Conservation (phyloP, 2,329 filamentous ascomycete genomes). For the Clonostachys chloroleuca region DNA sequence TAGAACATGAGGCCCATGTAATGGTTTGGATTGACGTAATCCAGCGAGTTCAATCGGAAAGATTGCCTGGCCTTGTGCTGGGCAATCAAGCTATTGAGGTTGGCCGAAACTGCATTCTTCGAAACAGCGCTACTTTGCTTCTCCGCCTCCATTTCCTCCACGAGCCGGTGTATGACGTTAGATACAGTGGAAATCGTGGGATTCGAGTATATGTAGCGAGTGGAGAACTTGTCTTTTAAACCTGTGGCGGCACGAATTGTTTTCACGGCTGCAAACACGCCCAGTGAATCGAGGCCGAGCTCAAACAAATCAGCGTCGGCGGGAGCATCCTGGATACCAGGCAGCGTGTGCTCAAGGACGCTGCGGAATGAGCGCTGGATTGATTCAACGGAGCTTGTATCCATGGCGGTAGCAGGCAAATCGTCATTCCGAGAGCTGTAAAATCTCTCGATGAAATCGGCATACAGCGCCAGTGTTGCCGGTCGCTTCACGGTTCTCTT, state of each 20-base stretch:
- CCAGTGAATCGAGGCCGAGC: conserved; percentile 23
- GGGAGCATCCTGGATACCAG: conserved; percentile 7
- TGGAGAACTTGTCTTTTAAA: conserved; percentile 8
- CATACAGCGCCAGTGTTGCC: conserved; percentile 30
- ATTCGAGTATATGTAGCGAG: background rate
- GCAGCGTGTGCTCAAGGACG: conserved; percentile 9
- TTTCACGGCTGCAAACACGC: conserved; percentile 19
- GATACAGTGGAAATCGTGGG: background rate
- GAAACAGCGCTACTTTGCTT: too few relatives aligned
- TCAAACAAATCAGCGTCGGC: conserved; percentile 16
- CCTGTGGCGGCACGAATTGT: conserved; percentile 18
- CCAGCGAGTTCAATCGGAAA: conserved; percentile 20
- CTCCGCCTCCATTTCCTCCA: too few relatives aligned
- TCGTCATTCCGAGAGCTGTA: conserved; percentile 22
- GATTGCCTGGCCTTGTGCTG: conserved; percentile 17
- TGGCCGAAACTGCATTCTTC: too few relatives aligned
- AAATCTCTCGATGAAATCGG: conserved; percentile 38
- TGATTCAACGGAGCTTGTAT: conserved; percentile 12
- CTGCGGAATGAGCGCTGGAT: conserved; percentile 10
- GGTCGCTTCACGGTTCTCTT: conserved; percentile 41
- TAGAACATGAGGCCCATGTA: conserved; percentile 24
- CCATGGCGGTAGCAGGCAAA: conserved; percentile 6
- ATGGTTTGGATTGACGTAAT: conserved; percentile 21
- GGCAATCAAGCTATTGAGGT: conserved; percentile 8
- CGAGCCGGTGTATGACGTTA: too few relatives aligned